A percentile compares a stretch with the other conserved stretches of the same genome.
Evolutionary conservation across 2,329 filamentous ascomycete species (phyloP).

Genomic region (Hypomyces perniciosus): DNA sequence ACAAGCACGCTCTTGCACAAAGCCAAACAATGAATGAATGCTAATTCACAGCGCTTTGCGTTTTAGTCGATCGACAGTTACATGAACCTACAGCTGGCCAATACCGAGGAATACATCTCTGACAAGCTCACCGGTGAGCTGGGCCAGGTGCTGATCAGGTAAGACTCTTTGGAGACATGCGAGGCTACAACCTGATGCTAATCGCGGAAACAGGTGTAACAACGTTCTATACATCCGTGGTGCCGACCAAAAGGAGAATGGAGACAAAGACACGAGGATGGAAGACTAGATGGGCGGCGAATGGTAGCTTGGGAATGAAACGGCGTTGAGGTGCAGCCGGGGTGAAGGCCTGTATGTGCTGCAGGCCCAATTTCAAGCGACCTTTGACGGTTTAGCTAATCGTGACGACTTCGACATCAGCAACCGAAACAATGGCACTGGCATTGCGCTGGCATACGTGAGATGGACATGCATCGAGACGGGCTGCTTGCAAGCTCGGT

Average conservation of each 20-base stretch:
- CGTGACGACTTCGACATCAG: background rate
- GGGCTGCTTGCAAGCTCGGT: too few species aligned
- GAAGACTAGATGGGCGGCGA: constrained; percentile 35
- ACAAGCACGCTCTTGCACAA: too few species aligned
- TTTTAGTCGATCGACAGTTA: constrained; percentile 78
- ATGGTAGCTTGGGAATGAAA: background rate
- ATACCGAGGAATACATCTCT: constrained; percentile 87
- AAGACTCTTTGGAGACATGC: constrained; percentile 19
- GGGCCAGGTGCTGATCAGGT: constrained; percentile 91
- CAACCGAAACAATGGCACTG: background rate
- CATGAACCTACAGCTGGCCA: constrained; percentile 94
- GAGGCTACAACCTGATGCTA: background rate
- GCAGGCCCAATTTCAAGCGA: background rate
- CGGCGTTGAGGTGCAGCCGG: background rate
- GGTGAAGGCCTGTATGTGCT: too few species aligned
- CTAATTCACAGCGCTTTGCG: background rate
- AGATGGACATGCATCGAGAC: too few species aligned
- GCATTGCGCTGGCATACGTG: too few species aligned
- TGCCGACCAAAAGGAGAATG: constrained; percentile 43
- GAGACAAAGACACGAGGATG: constrained; percentile 49
- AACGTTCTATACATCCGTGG: constrained; percentile 90
- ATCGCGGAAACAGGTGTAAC: constrained; percentile 60
- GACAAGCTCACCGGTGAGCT: constrained; percentile 78
- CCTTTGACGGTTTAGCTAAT: too few species aligned
- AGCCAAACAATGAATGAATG: background rate